Evolutionary conservation across 2,329 filamentous ascomycete genomes (phyloP).

Genomic region (Nigrograna mackinnonii): DNA sequence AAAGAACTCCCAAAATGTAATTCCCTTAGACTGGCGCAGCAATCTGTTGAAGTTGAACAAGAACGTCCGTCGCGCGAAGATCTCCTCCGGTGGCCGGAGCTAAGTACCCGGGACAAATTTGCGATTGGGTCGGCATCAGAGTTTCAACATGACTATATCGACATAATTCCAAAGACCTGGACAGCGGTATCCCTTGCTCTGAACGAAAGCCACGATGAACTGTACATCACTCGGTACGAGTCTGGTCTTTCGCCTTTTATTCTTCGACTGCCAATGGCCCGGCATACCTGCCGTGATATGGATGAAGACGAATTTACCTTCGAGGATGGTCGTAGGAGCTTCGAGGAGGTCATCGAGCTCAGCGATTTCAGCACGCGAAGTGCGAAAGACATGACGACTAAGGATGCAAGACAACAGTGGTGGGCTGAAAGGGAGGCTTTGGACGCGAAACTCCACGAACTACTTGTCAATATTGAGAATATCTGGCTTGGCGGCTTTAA

Average conservation of each 20-base stretch:
- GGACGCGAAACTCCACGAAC: constrained; percentile 74
- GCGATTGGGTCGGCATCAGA: constrained; percentile 45
- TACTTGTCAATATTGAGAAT: constrained; percentile 84
- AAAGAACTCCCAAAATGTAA: constrained; percentile 73
- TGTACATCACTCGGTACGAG: constrained; percentile 86
- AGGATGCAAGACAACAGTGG: constrained; percentile 80
- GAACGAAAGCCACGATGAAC: constrained; percentile 79
- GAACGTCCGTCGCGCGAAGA: constrained; percentile 40
- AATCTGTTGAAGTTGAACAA: constrained; percentile 56
- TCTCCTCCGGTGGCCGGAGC: constrained; percentile 44
- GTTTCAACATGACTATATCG: constrained; percentile 81
- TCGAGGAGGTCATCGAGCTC: constrained; percentile 78
- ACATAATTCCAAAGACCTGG: constrained; percentile 83
- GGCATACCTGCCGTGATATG: constrained; percentile 78
- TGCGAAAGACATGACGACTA: constrained; percentile 70
- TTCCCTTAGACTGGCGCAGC: constrained; percentile 68
- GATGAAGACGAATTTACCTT: constrained; percentile 85
- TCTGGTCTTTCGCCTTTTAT: constrained; percentile 79
- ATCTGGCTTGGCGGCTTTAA: constrained; percentile 96
- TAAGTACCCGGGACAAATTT: constrained; percentile 29
- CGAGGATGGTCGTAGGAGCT: constrained; percentile 74
- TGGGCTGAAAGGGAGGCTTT: constrained; percentile 84
- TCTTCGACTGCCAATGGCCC: constrained; percentile 79
- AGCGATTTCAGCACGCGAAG: constrained; percentile 85
- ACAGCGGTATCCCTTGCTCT: constrained; percentile 83